These are phyloP conservation scores for Citrus inodora DNA, from an alignment of 345 rosid species.

Conservation along the genomic window DNA sequence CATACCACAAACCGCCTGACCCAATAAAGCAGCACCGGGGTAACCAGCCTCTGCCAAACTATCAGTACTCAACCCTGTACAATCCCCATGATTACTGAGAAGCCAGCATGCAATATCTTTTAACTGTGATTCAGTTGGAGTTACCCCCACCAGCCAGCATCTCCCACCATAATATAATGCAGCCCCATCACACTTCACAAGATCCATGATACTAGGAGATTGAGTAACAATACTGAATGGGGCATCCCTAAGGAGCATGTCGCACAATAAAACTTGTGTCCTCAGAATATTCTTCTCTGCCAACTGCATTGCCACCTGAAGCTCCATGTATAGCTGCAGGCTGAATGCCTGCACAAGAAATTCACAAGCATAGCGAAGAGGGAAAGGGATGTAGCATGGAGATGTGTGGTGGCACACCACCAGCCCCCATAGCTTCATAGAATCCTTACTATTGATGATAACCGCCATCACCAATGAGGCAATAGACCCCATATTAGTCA, in stretches of 20 bases:
- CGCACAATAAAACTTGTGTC: slow-evolving; percentile 70
- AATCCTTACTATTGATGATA: slow-evolving; percentile 40
- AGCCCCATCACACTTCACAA: slow-evolving; percentile 91
- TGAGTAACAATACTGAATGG: slow-evolving; percentile 75
- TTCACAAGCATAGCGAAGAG: slow-evolving; percentile 79
- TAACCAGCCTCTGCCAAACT: slow-evolving; percentile 72
- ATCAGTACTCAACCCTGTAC: slow-evolving; percentile 71
- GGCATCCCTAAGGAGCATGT: slow-evolving; percentile 80
- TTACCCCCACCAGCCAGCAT: slow-evolving; percentile 72
- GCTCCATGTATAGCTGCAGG: slow-evolving; percentile 71
- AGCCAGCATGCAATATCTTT: slow-evolving; percentile 66
- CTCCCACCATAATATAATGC: slow-evolving; percentile 57
- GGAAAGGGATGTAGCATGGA: slow-evolving; percentile 66
- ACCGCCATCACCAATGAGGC: slow-evolving; percentile 78
- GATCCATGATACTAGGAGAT: slow-evolving; percentile 82
- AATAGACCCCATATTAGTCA: slow-evolving; percentile 78
- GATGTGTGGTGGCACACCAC: slow-evolving; percentile 83
- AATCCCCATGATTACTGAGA: slow-evolving; percentile 58
- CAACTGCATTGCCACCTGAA: slow-evolving; percentile 58
- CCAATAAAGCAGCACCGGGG: slow-evolving; percentile 61
- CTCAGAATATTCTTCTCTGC: slow-evolving; percentile 65
- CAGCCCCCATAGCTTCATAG: slow-evolving; percentile 82
- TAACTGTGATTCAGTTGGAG: slow-evolving; percentile 73
- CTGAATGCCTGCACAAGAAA: slow-evolving; percentile 84
- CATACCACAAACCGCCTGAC: slow-evolving; percentile 83